Percentiles rank a stretch among this genome's conserved stretches.
phyloP scores from a whole-genome alignment of 345 rosid species.

The Arabidopsis suecica region DNA sequence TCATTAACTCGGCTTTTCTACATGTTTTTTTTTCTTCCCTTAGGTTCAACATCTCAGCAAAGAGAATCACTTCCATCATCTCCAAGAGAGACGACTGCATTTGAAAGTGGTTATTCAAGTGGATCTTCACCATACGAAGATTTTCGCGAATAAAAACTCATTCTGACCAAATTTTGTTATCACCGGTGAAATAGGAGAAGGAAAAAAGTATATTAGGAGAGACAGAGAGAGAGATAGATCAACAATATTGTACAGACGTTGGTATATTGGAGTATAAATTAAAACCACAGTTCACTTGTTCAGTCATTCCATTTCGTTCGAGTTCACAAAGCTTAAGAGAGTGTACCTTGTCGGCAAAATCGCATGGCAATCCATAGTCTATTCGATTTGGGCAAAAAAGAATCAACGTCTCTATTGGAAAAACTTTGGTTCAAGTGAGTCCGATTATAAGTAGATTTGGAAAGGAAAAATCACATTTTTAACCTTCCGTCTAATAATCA shows the following conservation, averaged over 20 bases:
- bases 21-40: background rate
- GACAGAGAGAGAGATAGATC: constrained; percentile 10
- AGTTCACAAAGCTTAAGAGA: background rate
- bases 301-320: background rate
- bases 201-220: background rate
- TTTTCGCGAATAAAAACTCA: constrained; percentile 52
- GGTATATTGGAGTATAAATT: constrained; percentile 38
- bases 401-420: no score
- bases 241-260: constrained; percentile 41
- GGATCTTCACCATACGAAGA: constrained; percentile 88
- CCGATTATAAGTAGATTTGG: no score
- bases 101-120: constrained; percentile 77
- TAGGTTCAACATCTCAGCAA: constrained; percentile 84
- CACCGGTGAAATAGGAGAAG: constrained; percentile 19
- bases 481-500: no score
- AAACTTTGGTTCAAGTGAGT: no score
- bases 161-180: constrained; percentile 30
- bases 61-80: constrained; percentile 79
- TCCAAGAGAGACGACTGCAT: constrained; percentile 71
- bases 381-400: no score
- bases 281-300: constrained; percentile 28
- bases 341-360: background rate
- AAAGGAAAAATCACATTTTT: no score
- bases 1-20: constrained; percentile 18
- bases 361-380: no score